Evolutionary conservation across 306 rosid species (phyloP), one percentile per base, ranked within the genome.

Genomic region (Malus sylvestris): DNA sequence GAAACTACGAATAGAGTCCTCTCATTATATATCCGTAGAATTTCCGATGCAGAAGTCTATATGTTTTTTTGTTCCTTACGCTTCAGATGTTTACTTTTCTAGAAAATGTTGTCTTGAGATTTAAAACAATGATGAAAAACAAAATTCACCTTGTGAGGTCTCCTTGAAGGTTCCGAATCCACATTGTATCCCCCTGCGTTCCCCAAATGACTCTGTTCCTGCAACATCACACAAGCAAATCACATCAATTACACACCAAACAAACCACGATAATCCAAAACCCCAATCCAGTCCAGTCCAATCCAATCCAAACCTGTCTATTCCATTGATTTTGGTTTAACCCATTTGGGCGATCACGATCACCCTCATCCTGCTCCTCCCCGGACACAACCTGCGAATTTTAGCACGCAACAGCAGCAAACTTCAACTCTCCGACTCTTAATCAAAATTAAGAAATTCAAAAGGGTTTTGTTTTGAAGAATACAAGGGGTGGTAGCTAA

Each of bases 331-430:
- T 82, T 71, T 52, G 80, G 53, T 42, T 20, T 65, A 62, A 8
- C 12, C 78, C 81, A 60, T 81, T 81, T 72, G 80, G 58, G 40
- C 82, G 88, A 79, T 75, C 87, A 65, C 71, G 58, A 20, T 53
- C 81, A 32, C 63, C 83, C 4, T 74, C 35, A 59, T 89, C 90
- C 49, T 84, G 89, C 45, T 89, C 96, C 40, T 89, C 96, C 53
- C 91, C 93, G 59, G 97, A 83, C 6, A 91, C 97, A 15, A 91
- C 90, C 88, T 91, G 77, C 57, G 20, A 27, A 63, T 40, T 67
- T 57, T 19, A 62, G 52, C 72, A 27, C 52, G 23, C 38, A 44
- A 45, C 61, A 68, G 45, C 51, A 67, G 8, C 32, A 59, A 10
- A 29, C 16, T 15, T 49, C 12, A 46, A 67, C 20, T 32, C 16